Percentiles rank a stretch among this genome's conserved stretches.
Evolutionary conservation across 495 filamentous ascomycete genomes (phyloP).

Genomic region (Hypoxylon intermedium): DNA sequence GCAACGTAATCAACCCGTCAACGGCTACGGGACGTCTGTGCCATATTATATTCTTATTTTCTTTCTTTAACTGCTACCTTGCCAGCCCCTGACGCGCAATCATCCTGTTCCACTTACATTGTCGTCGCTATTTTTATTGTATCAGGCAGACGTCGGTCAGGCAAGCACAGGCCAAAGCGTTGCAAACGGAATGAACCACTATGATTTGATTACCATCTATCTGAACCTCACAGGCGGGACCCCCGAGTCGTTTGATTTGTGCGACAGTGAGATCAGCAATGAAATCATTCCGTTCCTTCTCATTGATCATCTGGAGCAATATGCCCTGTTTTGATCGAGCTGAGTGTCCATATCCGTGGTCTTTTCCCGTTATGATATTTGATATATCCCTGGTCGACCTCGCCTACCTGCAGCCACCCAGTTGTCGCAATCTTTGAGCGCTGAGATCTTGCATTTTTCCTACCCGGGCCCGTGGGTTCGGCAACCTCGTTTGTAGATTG

Average conservation of each 20-base stretch:
- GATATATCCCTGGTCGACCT: slow-evolving; percentile 31
- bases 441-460: slow-evolving; percentile 24
- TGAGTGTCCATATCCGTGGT: slow-evolving; percentile 17
- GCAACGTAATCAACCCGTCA: slow-evolving; percentile 20
- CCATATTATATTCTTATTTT: slow-evolving; percentile 10
- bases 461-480: slow-evolving; percentile 33
- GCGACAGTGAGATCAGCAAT: slow-evolving; percentile 43
- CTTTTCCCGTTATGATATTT: slow-evolving; percentile 33
- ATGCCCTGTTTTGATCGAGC: slow-evolving; percentile 33
- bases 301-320: slow-evolving; percentile 19
- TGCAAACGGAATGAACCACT: slow-evolving; percentile 26
- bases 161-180: slow-evolving; percentile 1
- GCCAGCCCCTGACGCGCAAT: slow-evolving; percentile 26
- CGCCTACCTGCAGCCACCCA: slow-evolving; percentile 38
- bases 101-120: slow-evolving; percentile 23
- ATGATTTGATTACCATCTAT: slow-evolving; percentile 36
- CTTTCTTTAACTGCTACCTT: slow-evolving; percentile 2
- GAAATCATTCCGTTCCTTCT: slow-evolving; percentile 34
- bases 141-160: slow-evolving; percentile 30
- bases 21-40: slow-evolving; percentile 13
- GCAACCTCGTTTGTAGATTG: slow-evolving; percentile 37
- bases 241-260: slow-evolving; percentile 40
- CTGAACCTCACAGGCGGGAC: slow-evolving; percentile 15
- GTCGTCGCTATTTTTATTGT: slow-evolving; percentile 20
- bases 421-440: slow-evolving; percentile 26